Percentiles rank a stretch among this genome's conserved stretches.
These are phyloP conservation scores for Colletotrichum paranaense DNA, from an alignment of 2,329 filamentous ascomycete species.

Conservation along the genomic window DNA sequence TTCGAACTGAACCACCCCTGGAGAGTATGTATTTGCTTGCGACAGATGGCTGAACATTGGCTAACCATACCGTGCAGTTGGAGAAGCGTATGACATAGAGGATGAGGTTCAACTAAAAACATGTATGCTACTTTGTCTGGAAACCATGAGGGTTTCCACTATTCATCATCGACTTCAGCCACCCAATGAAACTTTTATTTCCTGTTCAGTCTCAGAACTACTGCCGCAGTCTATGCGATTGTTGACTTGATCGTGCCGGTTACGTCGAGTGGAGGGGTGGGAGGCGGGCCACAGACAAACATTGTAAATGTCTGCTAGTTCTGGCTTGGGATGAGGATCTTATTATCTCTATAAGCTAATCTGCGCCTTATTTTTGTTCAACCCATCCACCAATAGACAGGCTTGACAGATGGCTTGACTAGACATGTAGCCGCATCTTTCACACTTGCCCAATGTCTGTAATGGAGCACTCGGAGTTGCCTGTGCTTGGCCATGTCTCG, in stretches of 20 bases:
- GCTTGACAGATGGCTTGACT: slow-evolving; percentile 96
- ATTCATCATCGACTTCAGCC: not conserved
- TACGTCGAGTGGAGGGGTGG: not conserved
- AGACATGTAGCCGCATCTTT: slow-evolving; percentile 93
- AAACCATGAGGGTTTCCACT: not conserved
- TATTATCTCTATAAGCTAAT: slow-evolving; percentile 60
- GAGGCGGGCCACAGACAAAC: not conserved
- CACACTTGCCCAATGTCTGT: slow-evolving; percentile 85
- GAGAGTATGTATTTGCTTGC: slow-evolving; percentile 60
- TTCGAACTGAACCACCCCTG: slow-evolving; percentile 74
- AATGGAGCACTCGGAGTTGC: slow-evolving; percentile 44
- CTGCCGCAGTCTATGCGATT: not conserved
- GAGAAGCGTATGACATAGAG: slow-evolving; percentile 63
- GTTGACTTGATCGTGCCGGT: not conserved
- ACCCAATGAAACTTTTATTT: not conserved
- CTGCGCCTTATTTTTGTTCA: slow-evolving; percentile 82
- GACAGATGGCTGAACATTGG: not conserved
- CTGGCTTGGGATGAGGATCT: not conserved
- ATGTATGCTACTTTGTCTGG: slow-evolving; percentile 15
- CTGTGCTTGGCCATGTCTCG: not conserved
- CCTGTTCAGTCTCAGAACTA: not conserved
- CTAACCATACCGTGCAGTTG: slow-evolving; percentile 51
- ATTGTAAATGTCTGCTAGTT: not conserved
- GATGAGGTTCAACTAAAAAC: not conserved
- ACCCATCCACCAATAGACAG: slow-evolving; percentile 86